These are phyloP conservation scores for Cyberlindnera euphorbiiphila DNA, from an alignment of 805 yeast genomes.

Conservation along the genomic window DNA sequence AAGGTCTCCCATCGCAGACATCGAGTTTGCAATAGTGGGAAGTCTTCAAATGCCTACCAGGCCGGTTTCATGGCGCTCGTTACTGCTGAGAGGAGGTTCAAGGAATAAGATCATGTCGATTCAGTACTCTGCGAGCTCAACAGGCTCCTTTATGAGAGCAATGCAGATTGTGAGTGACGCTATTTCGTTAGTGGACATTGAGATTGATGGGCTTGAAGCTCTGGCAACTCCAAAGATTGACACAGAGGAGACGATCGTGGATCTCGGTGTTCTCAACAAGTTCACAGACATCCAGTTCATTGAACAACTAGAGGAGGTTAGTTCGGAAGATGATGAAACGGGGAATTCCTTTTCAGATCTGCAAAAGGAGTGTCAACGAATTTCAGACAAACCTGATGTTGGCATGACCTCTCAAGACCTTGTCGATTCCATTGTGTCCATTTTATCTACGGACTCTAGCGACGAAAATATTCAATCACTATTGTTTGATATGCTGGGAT, in stretches of 20 bases:
- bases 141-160: constrained; percentile 75
- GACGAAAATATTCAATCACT: constrained; percentile 67
- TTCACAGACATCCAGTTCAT: constrained; percentile 30
- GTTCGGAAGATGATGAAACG: constrained; percentile 12
- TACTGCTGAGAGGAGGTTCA: too few species aligned
- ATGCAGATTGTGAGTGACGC: constrained; percentile 66
- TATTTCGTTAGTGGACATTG: constrained; percentile 31
- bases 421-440: constrained; percentile 28
- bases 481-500: constrained; percentile 78
- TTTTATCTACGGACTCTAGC: constrained; percentile 34
- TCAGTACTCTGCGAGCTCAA: constrained; percentile 54
- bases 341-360: constrained; percentile 19
- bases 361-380: constrained; percentile 27
- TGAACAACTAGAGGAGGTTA: constrained; percentile 18
- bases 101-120: too few species aligned
- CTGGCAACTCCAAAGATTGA: constrained; percentile 37
- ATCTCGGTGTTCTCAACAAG: constrained; percentile 32
- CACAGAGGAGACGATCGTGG: constrained; percentile 34
- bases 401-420: constrained; percentile 34
- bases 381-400: constrained; percentile 30
- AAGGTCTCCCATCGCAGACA: too few species aligned
- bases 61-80: too few species aligned
- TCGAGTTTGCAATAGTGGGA: too few species aligned
- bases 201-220: constrained; percentile 8
- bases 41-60: too few species aligned